Evolutionary conservation across 805 yeast genomes (phyloP), one percentile per base, ranked within the genome.

Genomic region (Metschnikowia picachoensis): DNA sequence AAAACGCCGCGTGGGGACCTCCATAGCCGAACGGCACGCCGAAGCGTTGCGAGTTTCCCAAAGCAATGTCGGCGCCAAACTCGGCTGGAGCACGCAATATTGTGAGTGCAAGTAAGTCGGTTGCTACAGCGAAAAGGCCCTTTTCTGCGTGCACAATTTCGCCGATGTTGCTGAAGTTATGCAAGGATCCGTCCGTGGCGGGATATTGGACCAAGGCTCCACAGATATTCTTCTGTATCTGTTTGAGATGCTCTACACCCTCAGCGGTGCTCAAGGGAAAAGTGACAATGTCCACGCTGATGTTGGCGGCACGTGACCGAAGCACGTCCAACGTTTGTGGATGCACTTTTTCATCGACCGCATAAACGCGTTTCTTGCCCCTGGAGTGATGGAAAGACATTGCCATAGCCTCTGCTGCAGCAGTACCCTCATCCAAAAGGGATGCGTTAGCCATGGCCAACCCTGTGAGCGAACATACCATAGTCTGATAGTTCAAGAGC

Each of bases 11-110:
- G 66, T 94, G 99, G 3, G 99, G 99, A 16, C 99, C 99, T 60
- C 99, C 99, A 63, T 82, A 94, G 7, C 98, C 99, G 73, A 92
- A 79, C 45, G 99, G 98, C 34, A 92, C 97, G 60, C 99, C 99
- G 58, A 94, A 89, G 66, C 99, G 78, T 74, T 94, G 99, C 4
- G 97, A 78, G 8, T 90, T 81, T 39, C 99, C 99, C 37, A 94
- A 72, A 2, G 85, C 97, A 41, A 94, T 85, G 64, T 94, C 99
- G 36, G 98, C 98, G 45, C 89, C 90, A 59, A 86, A 87, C 35
- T 79, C 76, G 15, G 85, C 72, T 3, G 99, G 99, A 14, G 97
- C 87, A 57, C 84, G 82, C 49, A 92, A 68, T 35, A 94, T 64
- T 0, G 97, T 88, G 57, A 94, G 75, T 1, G 98, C 97, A 66